Evolutionary conservation across 306 rosid genomes (phyloP), one percentile per base, ranked within the genome.

Genomic region (Spatholobus suberectus): DNA sequence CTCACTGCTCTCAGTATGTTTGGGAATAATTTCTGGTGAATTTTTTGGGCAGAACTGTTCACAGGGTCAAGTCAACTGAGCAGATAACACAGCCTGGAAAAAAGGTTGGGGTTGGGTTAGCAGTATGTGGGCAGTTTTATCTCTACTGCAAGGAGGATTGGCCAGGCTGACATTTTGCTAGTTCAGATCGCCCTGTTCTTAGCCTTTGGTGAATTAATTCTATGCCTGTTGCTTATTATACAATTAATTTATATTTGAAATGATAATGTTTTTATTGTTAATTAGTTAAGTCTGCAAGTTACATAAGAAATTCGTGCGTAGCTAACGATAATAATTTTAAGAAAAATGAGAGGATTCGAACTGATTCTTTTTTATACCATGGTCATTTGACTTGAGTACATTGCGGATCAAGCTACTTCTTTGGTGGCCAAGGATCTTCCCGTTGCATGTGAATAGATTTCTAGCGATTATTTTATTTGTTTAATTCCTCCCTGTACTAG

Each of bases 21-120:
- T 23, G 68, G 41, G 40, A 52, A 69, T 68, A 69, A 52, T 79
- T 68, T 79, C 43, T 54, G 68, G 10, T 14, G 27, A 55, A 55
- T 8, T 20, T 55, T 20, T 9, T 55, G 29, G 70, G 57, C 32
- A 44, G 15, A 34, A 47, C 24, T 35, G 10, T 67, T 21, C 55
- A 67, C 34, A 43, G 68, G 65, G 10, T 51, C 24, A 51, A 6
- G 62, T 9, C 29, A 55, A 8, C 62, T 55, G 8, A 55, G 14
- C 14, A 55, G 29, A 55, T 55, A 54, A 54, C 26, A 54, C 23
- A n/a, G 35, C 44, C 44, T 12, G 15, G 54, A 15, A 21, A 15
- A 52, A 75, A 35, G 51, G 14, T 20, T 54, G 9, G 35, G 0
- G 13, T 52, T 54, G 35, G 0, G 13, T 52, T 54, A 74, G 49